A percentile compares a stretch with the other conserved stretches of the same genome.
phyloP scores from a whole-genome alignment of 2,329 filamentous ascomycete species.

The Xylariaceae sp. region DNA sequence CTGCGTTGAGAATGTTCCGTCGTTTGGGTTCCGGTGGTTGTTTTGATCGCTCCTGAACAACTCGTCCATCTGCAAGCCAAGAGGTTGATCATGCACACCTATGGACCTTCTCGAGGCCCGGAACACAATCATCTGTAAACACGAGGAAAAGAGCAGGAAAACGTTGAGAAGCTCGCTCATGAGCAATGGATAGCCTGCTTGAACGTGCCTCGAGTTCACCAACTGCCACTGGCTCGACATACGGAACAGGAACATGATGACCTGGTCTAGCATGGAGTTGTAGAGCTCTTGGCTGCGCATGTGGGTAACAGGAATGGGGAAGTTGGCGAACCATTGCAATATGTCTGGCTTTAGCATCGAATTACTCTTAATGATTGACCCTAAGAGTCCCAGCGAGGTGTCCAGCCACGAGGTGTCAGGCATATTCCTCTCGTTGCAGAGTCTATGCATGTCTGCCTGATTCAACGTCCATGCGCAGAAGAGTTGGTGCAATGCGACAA shows the following conservation, averaged over 20 bases:
- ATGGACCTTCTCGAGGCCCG: constrained; percentile 46
- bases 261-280: constrained; percentile 23
- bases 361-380: constrained; percentile 37
- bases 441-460: constrained; percentile 31
- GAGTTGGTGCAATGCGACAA: constrained; percentile 61
- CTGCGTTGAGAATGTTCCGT: constrained; percentile 14
- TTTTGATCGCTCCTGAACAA: constrained; percentile 35
- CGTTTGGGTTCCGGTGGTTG: constrained; percentile 23
- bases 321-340: constrained; percentile 34
- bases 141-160: constrained; percentile 46
- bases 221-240: constrained; percentile 39
- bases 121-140: constrained; percentile 53
- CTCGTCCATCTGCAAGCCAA: constrained; percentile 32
- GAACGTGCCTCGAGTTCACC: constrained; percentile 34
- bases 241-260: constrained; percentile 42
- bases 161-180: constrained; percentile 49
- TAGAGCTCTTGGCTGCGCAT: constrained; percentile 19
- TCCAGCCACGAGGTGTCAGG: constrained; percentile 26
- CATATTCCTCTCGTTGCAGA: constrained; percentile 30
- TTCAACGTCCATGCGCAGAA: constrained; percentile 54
- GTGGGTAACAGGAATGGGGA: constrained; percentile 28
- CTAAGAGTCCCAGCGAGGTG: constrained; percentile 32
- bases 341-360: constrained; percentile 24
- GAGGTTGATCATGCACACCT: constrained; percentile 33
- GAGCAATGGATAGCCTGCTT: constrained; percentile 49